Percentiles rank a stretch among this genome's conserved stretches.
These are phyloP conservation scores for Prunus padus DNA, from an alignment of 306 rosid genomes.

Conservation along the genomic window DNA sequence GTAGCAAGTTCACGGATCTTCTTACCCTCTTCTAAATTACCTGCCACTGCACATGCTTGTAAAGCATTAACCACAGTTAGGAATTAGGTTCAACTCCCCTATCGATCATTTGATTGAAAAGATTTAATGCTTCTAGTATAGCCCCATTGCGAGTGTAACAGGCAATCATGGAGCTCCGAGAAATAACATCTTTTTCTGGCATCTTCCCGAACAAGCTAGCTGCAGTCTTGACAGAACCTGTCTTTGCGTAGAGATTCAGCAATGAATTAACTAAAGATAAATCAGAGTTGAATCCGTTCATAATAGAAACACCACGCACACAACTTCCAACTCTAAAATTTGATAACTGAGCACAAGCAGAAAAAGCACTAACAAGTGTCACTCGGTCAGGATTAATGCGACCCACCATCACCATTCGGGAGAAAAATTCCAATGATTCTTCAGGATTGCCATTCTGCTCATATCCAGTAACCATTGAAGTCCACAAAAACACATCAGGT, in stretches of 20 bases:
- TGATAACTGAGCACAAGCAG: conserved; percentile 61
- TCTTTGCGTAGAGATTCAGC: conserved; percentile 62
- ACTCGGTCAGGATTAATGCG: conserved; percentile 44
- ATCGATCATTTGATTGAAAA: conserved; percentile 62
- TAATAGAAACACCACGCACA: conserved; percentile 56
- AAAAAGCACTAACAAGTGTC: conserved; percentile 68
- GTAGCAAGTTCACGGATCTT: conserved; percentile 56
- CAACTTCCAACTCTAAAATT: conserved; percentile 57
- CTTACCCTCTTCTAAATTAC: conserved; percentile 59
- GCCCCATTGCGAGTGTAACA: conserved; percentile 66
- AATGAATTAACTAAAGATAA: conserved; percentile 56
- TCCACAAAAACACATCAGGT: conserved; percentile 73
- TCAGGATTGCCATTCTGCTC: conserved; percentile 58
- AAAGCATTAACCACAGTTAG: conserved; percentile 59
- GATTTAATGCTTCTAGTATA: conserved; percentile 43
- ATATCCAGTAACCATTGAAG: conserved; percentile 64
- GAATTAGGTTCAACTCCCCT: conserved; percentile 50
- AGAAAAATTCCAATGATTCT: conserved; percentile 54
- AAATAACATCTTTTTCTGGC: conserved; percentile 57
- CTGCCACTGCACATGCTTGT: conserved; percentile 57
- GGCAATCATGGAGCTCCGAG: conserved; percentile 87
- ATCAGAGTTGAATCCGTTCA: conserved; percentile 41
- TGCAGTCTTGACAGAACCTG: conserved; percentile 48
- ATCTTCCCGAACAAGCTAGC: conserved; percentile 53
- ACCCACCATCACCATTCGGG: conserved; percentile 44